Conservation (phyloP, 352 stramenopile genomes). For the Phytophthora rubi region DNA sequence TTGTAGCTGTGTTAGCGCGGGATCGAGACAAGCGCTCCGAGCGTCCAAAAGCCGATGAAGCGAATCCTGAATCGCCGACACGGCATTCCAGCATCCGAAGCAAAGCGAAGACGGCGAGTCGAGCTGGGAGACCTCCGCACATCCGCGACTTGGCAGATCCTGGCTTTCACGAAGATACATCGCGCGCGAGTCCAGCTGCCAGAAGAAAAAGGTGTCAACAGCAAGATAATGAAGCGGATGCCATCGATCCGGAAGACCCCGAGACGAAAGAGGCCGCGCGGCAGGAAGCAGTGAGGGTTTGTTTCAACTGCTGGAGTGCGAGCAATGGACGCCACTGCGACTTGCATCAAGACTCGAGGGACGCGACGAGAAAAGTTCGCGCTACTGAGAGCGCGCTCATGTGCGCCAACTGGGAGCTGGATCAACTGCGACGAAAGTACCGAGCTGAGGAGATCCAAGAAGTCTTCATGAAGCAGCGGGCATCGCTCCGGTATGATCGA, state of each 20-base stretch:
- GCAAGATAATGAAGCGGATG: constrained; percentile 16
- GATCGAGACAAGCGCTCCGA: constrained; percentile 25
- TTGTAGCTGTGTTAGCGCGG: constrained; percentile 64
- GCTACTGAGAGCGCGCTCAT: constrained; percentile 84
- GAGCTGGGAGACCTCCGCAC: constrained; percentile 43
- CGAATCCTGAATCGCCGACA: constrained; percentile 8
- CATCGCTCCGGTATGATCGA: constrained; percentile 89
- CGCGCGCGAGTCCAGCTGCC: background rate
- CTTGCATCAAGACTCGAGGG: constrained; percentile 52
- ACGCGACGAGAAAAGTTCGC: constrained; percentile 53
- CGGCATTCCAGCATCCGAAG: constrained; percentile 14
- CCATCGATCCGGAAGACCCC: constrained; percentile 2
- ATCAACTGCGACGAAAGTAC: constrained; percentile 86
- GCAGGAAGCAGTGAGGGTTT: constrained; percentile 47
- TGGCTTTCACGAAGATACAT: constrained; percentile 63
- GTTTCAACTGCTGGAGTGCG: constrained; percentile 95
- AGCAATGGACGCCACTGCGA: constrained; percentile 89
- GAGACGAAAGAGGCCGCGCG: constrained; percentile 24
- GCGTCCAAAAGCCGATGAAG: constrained; percentile 7
- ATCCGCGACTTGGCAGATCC: constrained; percentile 81
- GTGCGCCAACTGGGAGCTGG: constrained; percentile 93
- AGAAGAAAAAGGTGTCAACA: constrained; percentile 11
- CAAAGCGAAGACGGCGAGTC: constrained; percentile 27
- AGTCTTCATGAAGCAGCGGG: constrained; percentile 90
- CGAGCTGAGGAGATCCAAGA: constrained; percentile 93